Evolutionary conservation across 2,329 filamentous ascomycete species (phyloP).

Genomic region (Sarocladium kiliense): DNA sequence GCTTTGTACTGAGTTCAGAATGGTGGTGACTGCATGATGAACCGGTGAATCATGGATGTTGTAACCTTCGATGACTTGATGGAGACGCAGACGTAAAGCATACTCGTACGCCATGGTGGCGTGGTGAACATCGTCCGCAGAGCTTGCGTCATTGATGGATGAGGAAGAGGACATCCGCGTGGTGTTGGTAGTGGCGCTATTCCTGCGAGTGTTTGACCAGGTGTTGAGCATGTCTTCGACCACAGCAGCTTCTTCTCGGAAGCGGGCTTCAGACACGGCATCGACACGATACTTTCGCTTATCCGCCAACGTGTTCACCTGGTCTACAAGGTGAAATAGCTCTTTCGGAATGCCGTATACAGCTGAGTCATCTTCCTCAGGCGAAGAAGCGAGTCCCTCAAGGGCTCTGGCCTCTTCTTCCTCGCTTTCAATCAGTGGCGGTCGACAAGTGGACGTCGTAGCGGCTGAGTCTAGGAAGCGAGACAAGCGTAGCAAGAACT

Average conservation of each 20-base stretch:
- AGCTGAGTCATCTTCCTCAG: conserved; percentile 26
- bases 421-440: conserved; percentile 27
- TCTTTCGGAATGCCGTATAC: conserved; percentile 31
- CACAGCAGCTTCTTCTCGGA: conserved; percentile 22
- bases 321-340: conserved; percentile 28
- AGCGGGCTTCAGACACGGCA: conserved; percentile 22
- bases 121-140: conserved; percentile 22
- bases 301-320: conserved; percentile 26
- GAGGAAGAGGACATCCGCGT: background rate
- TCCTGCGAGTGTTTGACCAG: conserved; percentile 25
- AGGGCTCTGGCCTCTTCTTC: conserved; percentile 21
- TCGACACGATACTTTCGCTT: conserved; percentile 26
- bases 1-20: conserved; percentile 29
- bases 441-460: conserved; percentile 27
- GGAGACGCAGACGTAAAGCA: conserved; percentile 34
- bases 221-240: conserved; percentile 30
- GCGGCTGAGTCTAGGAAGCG: conserved; percentile 28
- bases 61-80: conserved; percentile 38
- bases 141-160: background rate
- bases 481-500: conserved; percentile 29
- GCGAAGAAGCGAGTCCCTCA: conserved; percentile 19
- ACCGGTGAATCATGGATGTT: conserved; percentile 28
- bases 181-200: background rate
- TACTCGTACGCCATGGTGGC: conserved; percentile 34
- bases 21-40: conserved; percentile 23